Percentiles rank a stretch among this genome's conserved stretches.
These are phyloP conservation scores for Ophiostoma tasmaniense DNA, from an alignment of 2,329 filamentous ascomycete species.

Conservation along the genomic window DNA sequence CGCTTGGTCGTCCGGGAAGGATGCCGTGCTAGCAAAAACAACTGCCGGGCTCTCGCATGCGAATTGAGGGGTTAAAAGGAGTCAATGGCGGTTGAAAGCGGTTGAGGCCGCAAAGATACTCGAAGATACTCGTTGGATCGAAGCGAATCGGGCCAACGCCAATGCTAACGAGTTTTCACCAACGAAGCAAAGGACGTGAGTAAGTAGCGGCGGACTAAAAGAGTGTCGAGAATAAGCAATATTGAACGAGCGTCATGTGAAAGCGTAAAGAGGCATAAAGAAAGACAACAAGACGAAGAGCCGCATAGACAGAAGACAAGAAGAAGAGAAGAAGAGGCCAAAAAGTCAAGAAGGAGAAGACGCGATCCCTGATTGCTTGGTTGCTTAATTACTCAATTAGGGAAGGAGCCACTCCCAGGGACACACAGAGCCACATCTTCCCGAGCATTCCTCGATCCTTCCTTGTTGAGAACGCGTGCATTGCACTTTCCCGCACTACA, in stretches of 20 bases:
- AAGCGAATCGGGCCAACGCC: not conserved
- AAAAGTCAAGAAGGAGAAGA: not conserved
- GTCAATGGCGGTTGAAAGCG: not conserved
- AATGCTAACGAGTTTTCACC: conserved; percentile 1
- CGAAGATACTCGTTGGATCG: not conserved
- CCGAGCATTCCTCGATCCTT: not conserved
- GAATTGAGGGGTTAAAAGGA: not conserved
- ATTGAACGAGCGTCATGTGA: not conserved
- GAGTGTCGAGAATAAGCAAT: not conserved
- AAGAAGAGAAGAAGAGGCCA: not conserved
- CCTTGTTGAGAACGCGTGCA: not conserved
- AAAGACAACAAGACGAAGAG: not conserved
- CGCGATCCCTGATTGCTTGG: not conserved
- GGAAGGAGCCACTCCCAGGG: not conserved
- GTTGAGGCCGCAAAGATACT: not conserved
- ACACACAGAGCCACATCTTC: not conserved
- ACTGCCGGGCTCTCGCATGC: not conserved
- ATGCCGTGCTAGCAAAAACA: not conserved
- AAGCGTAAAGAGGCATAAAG: not conserved
- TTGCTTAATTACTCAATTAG: conserved; percentile 1
- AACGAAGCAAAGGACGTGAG: not conserved
- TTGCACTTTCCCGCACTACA: not conserved
- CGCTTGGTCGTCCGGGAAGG: not conserved
- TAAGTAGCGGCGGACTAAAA: not conserved
- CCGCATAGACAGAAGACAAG: not conserved